Percentiles rank a stretch among this genome's conserved stretches.
phyloP scores from a whole-genome alignment of 495 filamentous ascomycete species.

The Xylaria flabelliformis region DNA sequence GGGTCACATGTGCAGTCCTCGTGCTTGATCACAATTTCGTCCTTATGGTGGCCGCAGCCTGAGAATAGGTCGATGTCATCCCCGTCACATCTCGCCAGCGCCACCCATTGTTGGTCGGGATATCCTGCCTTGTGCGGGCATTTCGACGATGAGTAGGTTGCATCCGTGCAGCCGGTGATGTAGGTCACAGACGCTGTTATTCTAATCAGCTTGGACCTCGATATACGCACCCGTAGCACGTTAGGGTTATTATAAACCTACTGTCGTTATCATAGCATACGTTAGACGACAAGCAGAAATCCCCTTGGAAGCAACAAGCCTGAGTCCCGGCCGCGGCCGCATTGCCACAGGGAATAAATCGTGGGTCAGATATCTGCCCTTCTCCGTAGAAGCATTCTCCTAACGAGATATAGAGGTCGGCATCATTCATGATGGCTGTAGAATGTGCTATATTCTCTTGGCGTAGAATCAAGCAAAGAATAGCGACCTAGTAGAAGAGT shows the following conservation, averaged over 20 bases:
- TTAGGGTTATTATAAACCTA: constrained; percentile 9
- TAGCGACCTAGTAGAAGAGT: background rate
- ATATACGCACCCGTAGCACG: background rate
- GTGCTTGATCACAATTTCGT: constrained; percentile 27
- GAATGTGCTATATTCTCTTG: background rate
- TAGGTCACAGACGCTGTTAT: constrained; percentile 39
- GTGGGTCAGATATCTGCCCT: constrained; percentile 17
- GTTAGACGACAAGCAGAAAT: constrained; percentile 39
- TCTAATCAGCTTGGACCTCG: background rate
- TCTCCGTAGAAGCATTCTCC: constrained; percentile 41
- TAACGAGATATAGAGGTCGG: constrained; percentile 37
- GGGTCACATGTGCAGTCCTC: constrained; percentile 34
- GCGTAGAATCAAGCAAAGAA: background rate
- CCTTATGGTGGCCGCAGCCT: constrained; percentile 25
- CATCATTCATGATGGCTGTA: constrained; percentile 26
- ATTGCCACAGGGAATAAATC: constrained; percentile 48
- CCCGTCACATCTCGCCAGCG: constrained; percentile 35
- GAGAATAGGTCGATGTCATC: constrained; percentile 32
- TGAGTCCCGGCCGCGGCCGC: constrained; percentile 36
- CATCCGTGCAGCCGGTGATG: constrained; percentile 45
- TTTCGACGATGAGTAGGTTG: constrained; percentile 29
- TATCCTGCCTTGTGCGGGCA: constrained; percentile 37
- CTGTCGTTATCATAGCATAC: constrained; percentile 37
- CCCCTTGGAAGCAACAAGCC: constrained; percentile 45
- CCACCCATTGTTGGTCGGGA: constrained; percentile 35